A percentile compares a stretch with the other conserved stretches of the same genome.
Evolutionary conservation across 2,329 filamentous ascomycete genomes (phyloP).

Genomic region (Phaeosphaeriaceae sp.): DNA sequence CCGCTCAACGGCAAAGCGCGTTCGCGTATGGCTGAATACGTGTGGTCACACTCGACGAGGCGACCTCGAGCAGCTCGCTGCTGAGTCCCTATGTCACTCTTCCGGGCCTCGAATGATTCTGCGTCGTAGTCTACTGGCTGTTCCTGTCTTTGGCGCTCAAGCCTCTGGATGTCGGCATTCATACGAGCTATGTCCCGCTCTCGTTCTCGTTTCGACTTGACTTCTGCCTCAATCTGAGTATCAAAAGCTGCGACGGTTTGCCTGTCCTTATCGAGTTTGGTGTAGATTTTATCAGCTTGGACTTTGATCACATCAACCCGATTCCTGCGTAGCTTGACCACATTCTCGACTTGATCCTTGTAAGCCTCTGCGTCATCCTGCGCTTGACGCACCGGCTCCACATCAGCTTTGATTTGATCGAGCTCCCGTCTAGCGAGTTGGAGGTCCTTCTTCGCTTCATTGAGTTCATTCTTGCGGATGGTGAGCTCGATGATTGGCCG

Average conservation of each 20-base stretch:
- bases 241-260: constrained; percentile 52
- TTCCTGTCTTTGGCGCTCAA: constrained; percentile 70
- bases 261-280: constrained; percentile 44
- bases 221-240: constrained; percentile 49
- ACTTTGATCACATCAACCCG: constrained; percentile 63
- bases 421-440: constrained; percentile 65
- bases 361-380: constrained; percentile 77
- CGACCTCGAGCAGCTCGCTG: constrained; percentile 59
- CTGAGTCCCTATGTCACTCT: constrained; percentile 64
- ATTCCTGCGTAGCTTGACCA: constrained; percentile 62
- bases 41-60: constrained; percentile 53
- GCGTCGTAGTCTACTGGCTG: constrained; percentile 72
- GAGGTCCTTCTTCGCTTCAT: constrained; percentile 62
- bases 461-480: constrained; percentile 58
- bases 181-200: constrained; percentile 39
- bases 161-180: constrained; percentile 62
- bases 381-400: constrained; percentile 73
- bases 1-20: constrained; percentile 15
- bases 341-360: constrained; percentile 61
- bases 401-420: constrained; percentile 63
- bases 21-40: constrained; percentile 22
- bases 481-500: constrained; percentile 72
- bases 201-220: constrained; percentile 50
- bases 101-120: constrained; percentile 73
- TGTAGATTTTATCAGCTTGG: constrained; percentile 54